Conservation (phyloP, 805 yeast genomes). For the Metahyphopichia silvanorum region DNA sequence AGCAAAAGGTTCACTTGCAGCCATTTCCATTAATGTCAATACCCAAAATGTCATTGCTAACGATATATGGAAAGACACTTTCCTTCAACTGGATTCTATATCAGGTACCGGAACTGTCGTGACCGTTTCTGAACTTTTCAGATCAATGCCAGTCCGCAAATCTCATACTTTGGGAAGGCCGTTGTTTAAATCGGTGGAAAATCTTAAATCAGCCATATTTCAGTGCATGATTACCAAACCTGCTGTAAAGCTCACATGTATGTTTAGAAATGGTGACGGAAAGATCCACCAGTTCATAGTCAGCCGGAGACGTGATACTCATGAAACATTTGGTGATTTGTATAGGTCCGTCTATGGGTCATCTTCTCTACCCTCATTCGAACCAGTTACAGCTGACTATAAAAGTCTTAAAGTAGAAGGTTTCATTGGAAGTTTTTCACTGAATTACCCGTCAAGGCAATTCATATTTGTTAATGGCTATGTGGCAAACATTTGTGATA, state of each 20-base stretch:
- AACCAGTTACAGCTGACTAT: conserved; percentile 21
- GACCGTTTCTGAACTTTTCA: conserved; percentile 36
- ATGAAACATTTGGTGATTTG: conserved; percentile 1
- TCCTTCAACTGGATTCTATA: conserved; percentile 5
- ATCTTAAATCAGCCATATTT: conserved; percentile 26
- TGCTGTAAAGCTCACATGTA: neutral
- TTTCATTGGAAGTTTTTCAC: conserved; percentile 34
- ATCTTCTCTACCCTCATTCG: conserved; percentile 14
- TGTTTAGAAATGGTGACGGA: no score
- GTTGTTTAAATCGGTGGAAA: conserved; percentile 16
- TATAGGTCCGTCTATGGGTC: conserved; percentile 27
- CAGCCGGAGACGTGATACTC: neutral
- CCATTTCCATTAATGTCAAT: neutral
- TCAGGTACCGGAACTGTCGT: conserved; percentile 37
- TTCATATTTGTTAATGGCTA: conserved; percentile 45
- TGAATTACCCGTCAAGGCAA: conserved; percentile 38
- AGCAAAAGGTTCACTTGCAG: conserved; percentile 11
- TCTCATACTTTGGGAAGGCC: conserved; percentile 16
- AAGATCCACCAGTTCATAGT: no score
- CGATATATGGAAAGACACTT: conserved; percentile 2
- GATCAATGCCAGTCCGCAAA: conserved; percentile 42
- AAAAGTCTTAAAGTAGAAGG: conserved; percentile 29
- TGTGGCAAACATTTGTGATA: conserved; percentile 11
- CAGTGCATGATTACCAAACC: conserved; percentile 23
- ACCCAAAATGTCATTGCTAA: neutral